These are phyloP conservation scores for Xylariaceae sp. DNA, from an alignment of 2,329 filamentous ascomycete genomes.

Conservation along the genomic window DNA sequence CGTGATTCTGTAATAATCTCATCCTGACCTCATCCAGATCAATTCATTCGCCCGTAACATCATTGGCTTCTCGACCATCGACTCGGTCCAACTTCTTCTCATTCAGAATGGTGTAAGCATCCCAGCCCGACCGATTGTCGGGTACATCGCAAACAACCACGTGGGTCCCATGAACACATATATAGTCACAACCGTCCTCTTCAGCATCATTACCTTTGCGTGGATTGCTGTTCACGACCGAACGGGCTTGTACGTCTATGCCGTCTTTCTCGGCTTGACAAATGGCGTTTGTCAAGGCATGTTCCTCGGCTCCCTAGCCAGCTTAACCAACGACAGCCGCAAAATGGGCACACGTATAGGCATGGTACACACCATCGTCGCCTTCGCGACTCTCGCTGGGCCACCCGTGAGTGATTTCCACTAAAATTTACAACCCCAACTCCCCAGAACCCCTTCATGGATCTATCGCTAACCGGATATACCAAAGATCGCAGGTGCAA, in stretches of 20 bases:
- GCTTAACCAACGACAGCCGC: slow-evolving; percentile 29
- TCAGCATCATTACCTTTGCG: slow-evolving; percentile 55
- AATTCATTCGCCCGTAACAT: slow-evolving; percentile 49
- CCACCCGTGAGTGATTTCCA: slow-evolving; percentile 29
- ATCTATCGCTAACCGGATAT: neutral
- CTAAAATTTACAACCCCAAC: no score
- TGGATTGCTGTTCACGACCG: slow-evolving; percentile 59
- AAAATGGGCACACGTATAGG: slow-evolving; percentile 39
- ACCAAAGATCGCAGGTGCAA: slow-evolving; percentile 26
- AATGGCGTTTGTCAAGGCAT: slow-evolving; percentile 36
- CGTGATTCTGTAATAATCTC: neutral
- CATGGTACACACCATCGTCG: slow-evolving; percentile 34
- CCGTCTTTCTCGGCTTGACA: slow-evolving; percentile 34
- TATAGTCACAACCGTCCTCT: slow-evolving; percentile 51
- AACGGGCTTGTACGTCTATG: slow-evolving; percentile 33
- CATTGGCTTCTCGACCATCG: slow-evolving; percentile 53
- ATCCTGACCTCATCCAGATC: slow-evolving; percentile 34
- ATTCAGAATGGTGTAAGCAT: slow-evolving; percentile 66
- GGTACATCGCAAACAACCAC: slow-evolving; percentile 60
- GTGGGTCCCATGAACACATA: slow-evolving; percentile 63
- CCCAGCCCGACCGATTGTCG: slow-evolving; percentile 60
- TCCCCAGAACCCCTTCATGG: neutral
- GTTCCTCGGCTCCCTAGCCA: slow-evolving; percentile 32
- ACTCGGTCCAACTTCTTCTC: slow-evolving; percentile 64
- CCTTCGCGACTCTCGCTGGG: slow-evolving; percentile 34